A percentile compares a stretch with the other conserved stretches of the same genome.
Conservation (phyloP, 345 rosid species). For the Streptanthus diversifolius region DNA sequence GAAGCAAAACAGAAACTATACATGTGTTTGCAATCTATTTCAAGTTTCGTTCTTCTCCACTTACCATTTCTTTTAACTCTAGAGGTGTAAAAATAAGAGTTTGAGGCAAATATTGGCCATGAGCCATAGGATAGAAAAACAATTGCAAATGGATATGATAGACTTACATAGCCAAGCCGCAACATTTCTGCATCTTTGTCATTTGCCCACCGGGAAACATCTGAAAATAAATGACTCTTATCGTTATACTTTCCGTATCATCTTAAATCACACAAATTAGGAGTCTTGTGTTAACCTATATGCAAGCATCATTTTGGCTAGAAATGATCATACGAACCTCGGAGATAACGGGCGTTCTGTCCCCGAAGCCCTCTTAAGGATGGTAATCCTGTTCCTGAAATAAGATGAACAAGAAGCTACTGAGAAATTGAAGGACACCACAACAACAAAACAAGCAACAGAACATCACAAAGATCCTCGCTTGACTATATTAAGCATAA, state of each 20-base stretch:
- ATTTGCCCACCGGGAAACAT: slow-evolving; percentile 55
- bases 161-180: slow-evolving; percentile 85
- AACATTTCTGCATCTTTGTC: slow-evolving; percentile 77
- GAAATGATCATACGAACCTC: slow-evolving; percentile 45
- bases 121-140: neutral
- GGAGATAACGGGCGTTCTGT: slow-evolving; percentile 47
- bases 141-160: neutral
- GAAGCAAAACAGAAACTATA: neutral
- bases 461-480: neutral
- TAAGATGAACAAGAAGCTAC: neutral
- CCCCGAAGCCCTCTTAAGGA: slow-evolving; percentile 40
- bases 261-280: too few species aligned
- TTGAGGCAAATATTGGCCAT: neutral
- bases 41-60: neutral
- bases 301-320: neutral
- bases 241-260: neutral
- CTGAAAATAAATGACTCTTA: slow-evolving; percentile 42
- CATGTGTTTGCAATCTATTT: neutral
- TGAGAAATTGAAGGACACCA: slow-evolving; percentile 8
- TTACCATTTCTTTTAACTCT: neutral
- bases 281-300: neutral
- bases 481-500: neutral
- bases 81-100: neutral
- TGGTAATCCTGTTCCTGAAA: slow-evolving; percentile 44
- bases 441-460: neutral